Percentiles rank a stretch among this genome's conserved stretches.
Evolutionary conservation across 129 eudicot genomes (phyloP).

Genomic region (Helianthus tuberosus): DNA sequence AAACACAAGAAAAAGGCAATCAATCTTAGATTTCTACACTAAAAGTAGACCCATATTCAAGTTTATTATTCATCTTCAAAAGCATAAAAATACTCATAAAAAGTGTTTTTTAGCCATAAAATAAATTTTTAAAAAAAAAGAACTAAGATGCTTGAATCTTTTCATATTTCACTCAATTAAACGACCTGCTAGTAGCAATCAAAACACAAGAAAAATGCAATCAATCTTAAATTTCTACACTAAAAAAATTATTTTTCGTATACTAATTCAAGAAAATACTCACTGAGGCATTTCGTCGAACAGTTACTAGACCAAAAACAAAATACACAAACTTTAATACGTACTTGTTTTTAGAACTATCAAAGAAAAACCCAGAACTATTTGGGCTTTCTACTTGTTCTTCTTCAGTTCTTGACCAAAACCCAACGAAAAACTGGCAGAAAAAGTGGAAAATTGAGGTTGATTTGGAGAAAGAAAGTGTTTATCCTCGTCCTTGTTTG

Average conservation of each 20-base stretch:
- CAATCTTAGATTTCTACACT: neutral
- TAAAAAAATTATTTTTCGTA: neutral
- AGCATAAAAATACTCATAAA: too few relatives aligned
- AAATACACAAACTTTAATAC: neutral
- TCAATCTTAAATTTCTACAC: neutral
- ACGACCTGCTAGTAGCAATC: too few relatives aligned
- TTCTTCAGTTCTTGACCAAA: neutral
- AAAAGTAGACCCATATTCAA: constrained; percentile 37
- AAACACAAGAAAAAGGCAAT: neutral
- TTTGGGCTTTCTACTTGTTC: constrained; percentile 25
- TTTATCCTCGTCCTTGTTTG: constrained; percentile 22
- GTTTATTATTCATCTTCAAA: neutral
- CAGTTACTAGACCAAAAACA: constrained; percentile 2
- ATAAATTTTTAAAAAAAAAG: too few relatives aligned
- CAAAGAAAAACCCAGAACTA: constrained; percentile 15
- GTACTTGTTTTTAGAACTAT: neutral
- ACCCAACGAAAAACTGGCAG: constrained; percentile 12
- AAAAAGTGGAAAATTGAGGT: neutral
- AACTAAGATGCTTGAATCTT: neutral
- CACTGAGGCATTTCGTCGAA: constrained; percentile 24
- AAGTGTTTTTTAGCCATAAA: too few relatives aligned
- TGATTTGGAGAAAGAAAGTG: constrained; percentile 19
- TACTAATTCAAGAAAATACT: constrained; percentile 8
- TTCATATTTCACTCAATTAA: neutral
- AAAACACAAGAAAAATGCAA: neutral